Percentiles rank a stretch among this genome's conserved stretches.
These are phyloP conservation scores for Malassezia pachydermatis DNA, from an alignment of 1,284 basidiomycete genomes.

Conservation along the genomic window DNA sequence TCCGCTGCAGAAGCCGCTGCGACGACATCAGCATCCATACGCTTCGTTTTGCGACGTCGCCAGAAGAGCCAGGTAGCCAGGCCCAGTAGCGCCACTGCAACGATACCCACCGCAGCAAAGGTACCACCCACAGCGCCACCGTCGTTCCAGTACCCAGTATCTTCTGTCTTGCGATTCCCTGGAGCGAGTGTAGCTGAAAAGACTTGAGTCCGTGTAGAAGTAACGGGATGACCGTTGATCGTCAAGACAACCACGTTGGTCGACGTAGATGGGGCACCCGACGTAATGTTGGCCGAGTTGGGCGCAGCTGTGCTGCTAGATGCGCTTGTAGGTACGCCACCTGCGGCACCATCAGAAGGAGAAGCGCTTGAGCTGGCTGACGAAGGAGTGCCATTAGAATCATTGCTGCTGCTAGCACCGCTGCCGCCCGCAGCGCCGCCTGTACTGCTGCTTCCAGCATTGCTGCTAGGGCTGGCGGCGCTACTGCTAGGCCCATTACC, in stretches of 20 bases:
- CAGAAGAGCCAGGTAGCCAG: constrained; percentile 37
- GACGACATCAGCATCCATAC: constrained; percentile 46
- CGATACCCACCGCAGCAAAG: constrained; percentile 45
- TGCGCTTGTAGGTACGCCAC: neutral
- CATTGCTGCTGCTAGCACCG: too few species aligned
- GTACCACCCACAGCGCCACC: constrained; percentile 44
- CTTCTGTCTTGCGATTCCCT: neutral
- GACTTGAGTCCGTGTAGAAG: neutral
- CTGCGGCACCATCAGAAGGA: neutral
- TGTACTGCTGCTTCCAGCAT: neutral
- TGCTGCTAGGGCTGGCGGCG: too few species aligned
- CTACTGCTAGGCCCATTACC: too few species aligned
- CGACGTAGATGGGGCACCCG: too few species aligned
- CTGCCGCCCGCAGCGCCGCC: neutral
- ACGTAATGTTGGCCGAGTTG: neutral
- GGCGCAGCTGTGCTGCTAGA: neutral
- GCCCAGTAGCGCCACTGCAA: constrained; percentile 28
- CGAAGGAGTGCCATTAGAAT: neutral
- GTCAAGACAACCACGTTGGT: neutral
- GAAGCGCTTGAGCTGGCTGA: neutral
- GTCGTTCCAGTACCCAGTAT: constrained; percentile 35
- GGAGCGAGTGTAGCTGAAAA: constrained; percentile 19
- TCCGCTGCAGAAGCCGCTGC: constrained; percentile 45
- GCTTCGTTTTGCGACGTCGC: constrained; percentile 36
- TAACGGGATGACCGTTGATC: neutral